Base-by-base conservation (phyloP, 1,284 basidiomycete genomes). In the Trichosporon coremiiforme region DNA sequence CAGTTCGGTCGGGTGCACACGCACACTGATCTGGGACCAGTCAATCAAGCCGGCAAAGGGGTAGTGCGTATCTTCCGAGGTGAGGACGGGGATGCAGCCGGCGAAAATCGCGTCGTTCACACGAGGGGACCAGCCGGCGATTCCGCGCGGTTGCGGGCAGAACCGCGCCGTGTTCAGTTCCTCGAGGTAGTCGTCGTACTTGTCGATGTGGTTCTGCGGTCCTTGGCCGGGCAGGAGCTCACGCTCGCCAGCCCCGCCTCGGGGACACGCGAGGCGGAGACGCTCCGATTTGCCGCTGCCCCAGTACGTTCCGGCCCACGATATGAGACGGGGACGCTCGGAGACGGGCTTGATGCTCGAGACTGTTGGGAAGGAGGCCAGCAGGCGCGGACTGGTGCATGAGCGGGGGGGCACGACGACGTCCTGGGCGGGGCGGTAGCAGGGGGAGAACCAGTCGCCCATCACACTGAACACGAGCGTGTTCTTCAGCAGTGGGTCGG, bases 71-170 rank as follows among this genome's bases (percentile, higher is more conserved):
- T 81, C 82, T 72, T 86, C 84, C 69, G 82, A 79, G 60, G 83
- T 82, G 64, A 85, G 79, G 63, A 85, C 83, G 12, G 85, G 85
- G 57, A 86, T 86, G 75, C 85, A 86, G 53, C 85, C 85, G 9
- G 85, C 84, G 70, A 79, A 85, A 65, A 86, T 83, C n/a, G 83
- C 84, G 71, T 86, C 85, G 74, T 80, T 83, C 4, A 82, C 78
- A n/a, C 84, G 79, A 8, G 84, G 83, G 4, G 84, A 83, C 84
- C 85, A 83, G 67, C 83, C 80, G 17, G 82, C 80, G 8, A 82
- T 79, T 67, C 84, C 84, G 17, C 81, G 75, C 13, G 85, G 84
- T 55, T 85, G 78, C 15, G 84, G 78, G 74, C 85, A 85, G 77
- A 85, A 85, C 25, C 83, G 78, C 55, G 83, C 79, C 31, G 78